Base-by-base conservation (phyloP, 1,284 basidiomycete species). In the Dichomitus squalens region DNA sequence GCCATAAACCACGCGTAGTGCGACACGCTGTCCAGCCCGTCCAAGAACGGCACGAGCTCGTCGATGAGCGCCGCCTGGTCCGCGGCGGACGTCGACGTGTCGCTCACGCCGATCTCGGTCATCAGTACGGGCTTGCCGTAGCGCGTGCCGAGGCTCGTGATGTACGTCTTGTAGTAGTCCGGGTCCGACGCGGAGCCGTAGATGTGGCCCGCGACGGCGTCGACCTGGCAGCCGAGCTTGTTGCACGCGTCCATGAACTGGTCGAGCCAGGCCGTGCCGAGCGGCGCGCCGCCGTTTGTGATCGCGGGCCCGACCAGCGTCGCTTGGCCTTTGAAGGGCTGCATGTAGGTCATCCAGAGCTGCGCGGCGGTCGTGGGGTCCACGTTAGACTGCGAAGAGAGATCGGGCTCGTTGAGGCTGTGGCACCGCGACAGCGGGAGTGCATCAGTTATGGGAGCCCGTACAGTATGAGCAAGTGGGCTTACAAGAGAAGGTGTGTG, bases 381-480 rank as follows among this genome's bases (percentile, higher is more conserved):
- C 55, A 70, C 57, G 66, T 73, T 73, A 4, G 70, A 61, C 61
- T 73, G 72, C 27, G 67, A 38, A 39, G 59, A 55, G n/a, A 71
- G 64, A 60, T 73, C 71, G 46, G 71, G 71, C 63, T 73, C 72
- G 68, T 73, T 73, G 59, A 71, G 64, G 53, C 72, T 73, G 58
- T 33, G 52, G 41, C 27, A 12, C 39, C 25, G 44, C 27, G 33
- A 9, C 23, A n/a, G 16, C 5, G 46, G 23, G 36, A 27, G 29
- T 27, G 18, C 16, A 29, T 20, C 5, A 41, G 31, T 29, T 29
- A 41, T 29, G 29, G 27, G 23, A 14, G 35, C 23, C 16, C 27
- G 36, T 16, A 14, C 8, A 8, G 9, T 29, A 23, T 20, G 38
- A 29, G 31, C 35, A 11, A 29, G 33, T 12, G 7, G 18, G 66